Evolutionary conservation across 2,329 filamentous ascomycete genomes (phyloP).

Genomic region (Fusarium sp.): DNA sequence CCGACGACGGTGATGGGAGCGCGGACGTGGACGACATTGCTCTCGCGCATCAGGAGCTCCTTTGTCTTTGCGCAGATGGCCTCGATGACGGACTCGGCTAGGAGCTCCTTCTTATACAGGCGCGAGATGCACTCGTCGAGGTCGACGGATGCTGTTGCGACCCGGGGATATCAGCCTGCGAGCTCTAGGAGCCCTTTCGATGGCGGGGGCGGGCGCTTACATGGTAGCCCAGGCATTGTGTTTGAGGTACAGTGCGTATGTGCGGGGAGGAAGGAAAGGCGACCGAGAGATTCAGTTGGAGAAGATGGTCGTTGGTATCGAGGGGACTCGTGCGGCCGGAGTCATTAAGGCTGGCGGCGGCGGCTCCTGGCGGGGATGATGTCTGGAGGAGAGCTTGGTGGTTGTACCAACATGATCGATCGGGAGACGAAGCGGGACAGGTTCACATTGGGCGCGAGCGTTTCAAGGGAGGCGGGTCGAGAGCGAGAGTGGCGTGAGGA

Average conservation of each 20-base stretch:
- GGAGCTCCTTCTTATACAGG: constrained; percentile 95
- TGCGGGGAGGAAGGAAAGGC: constrained; percentile 2
- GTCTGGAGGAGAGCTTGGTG: constrained; percentile 50
- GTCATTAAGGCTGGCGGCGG: constrained; percentile 56
- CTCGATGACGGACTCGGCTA: constrained; percentile 98
- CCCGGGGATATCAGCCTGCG: constrained; percentile 27
- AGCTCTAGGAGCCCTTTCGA: constrained; percentile 7
- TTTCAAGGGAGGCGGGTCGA: neutral
- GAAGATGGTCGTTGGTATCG: constrained; percentile 18
- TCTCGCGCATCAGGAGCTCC: constrained; percentile 99
- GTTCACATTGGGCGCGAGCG: constrained; percentile 41
- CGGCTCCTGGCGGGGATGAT: constrained; percentile 52
- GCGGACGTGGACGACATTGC: constrained; percentile 97
- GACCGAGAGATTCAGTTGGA: constrained; percentile 15
- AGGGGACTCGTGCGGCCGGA: constrained; percentile 49
- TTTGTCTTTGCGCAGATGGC: constrained; percentile 99
- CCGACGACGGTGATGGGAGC: constrained; percentile 97
- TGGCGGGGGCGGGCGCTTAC: constrained; percentile 52
- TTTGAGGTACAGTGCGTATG: constrained; percentile 6
- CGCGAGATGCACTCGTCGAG: constrained; percentile 98
- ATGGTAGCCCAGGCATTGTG: constrained; percentile 69
- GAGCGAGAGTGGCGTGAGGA: neutral
- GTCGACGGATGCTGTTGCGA: constrained; percentile 84
- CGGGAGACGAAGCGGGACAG: constrained; percentile 31
- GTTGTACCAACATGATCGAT: constrained; percentile 58